Base-by-base conservation (phyloP, 306 rosid genomes). In the Vigna trinervia region DNA sequence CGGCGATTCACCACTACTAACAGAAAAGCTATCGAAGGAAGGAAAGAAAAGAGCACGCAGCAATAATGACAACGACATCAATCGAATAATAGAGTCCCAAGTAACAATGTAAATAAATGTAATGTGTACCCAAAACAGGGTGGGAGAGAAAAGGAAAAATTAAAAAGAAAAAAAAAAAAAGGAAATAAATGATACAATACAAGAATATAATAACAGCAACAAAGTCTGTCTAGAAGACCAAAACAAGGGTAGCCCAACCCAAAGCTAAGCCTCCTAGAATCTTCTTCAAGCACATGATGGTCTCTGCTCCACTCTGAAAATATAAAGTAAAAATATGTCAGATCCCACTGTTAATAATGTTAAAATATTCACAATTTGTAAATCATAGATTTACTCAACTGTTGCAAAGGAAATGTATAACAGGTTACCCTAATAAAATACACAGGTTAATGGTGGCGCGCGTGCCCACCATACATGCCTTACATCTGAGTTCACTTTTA, bases 271-370 rank as follows among this genome's bases (percentile, higher is more conserved):
- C 82, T 61, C 90, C 93, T 22, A 80, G 47, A 73, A 90, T 50
- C 87, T 86, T 87, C 84, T 84, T 86, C 84, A 89, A 41, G 75
- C 80, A 23, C 78, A 73, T 50, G 36, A 86, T 71, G 32, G 78
- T 32, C 46, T 76, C 90, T 14, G 98, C 94, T 77, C 94, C 96
- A 67, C 88, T 91, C 98, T 93, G 96, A 71, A 71, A 66, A 69
- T 34, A 26, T 9, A 75, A 56, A 2, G 52, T 57, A 17, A 1
- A 15, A 20, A 47, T n/a, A 56, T 22, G 22, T 66, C 74, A 61
- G 68, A 75, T 60, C 22, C 14, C 15, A 36, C 70, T 26, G 45
- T 11, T 3, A 75, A 38, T 6, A 53, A 53, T 9, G 20, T 20
- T 51, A 36, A 76, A 22, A 28, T 12, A 36, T 19, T 13, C 28